Percentiles rank a stretch among this genome's conserved stretches.
Evolutionary conservation across 306 rosid genomes (phyloP).

Genomic region (Purshia tridentata): DNA sequence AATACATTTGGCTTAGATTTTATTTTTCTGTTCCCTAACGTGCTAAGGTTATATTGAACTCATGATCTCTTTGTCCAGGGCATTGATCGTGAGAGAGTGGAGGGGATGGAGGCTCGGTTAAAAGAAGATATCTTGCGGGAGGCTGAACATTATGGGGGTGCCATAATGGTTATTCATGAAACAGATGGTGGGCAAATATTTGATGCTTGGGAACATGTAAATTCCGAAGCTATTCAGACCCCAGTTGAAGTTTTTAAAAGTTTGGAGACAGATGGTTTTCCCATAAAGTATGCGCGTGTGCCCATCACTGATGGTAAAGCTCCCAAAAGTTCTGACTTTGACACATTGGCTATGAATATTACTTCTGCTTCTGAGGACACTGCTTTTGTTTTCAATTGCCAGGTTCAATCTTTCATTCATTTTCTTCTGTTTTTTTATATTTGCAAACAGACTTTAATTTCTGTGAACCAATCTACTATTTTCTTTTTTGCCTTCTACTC

Average conservation of each 20-base stretch:
- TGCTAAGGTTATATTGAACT: background rate
- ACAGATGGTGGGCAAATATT: conserved; percentile 73
- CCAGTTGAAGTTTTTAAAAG: conserved; percentile 83
- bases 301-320: conserved; percentile 96
- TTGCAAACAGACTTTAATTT: conserved; percentile 1
- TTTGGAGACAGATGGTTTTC: conserved; percentile 74
- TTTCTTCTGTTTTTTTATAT: conserved; percentile 17
- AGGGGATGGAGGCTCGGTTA: conserved; percentile 88
- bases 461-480: background rate
- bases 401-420: conserved; percentile 42
- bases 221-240: conserved; percentile 66
- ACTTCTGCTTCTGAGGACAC: conserved; percentile 74
- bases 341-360: conserved; percentile 66
- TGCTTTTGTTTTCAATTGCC: conserved; percentile 90
- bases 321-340: conserved; percentile 86
- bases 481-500: background rate
- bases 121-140: conserved; percentile 85
- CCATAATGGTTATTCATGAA: conserved; percentile 93
- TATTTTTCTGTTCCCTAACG: conserved; percentile 3
- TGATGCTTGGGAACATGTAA: conserved; percentile 86
- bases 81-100: conserved; percentile 81
- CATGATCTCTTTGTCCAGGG: conserved; percentile 54
- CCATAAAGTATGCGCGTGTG: conserved; percentile 87
- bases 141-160: conserved; percentile 71
- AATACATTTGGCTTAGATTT: background rate